phyloP scores from a whole-genome alignment of 352 stramenopile genomes.

The Saprolegnia diclina region DNA sequence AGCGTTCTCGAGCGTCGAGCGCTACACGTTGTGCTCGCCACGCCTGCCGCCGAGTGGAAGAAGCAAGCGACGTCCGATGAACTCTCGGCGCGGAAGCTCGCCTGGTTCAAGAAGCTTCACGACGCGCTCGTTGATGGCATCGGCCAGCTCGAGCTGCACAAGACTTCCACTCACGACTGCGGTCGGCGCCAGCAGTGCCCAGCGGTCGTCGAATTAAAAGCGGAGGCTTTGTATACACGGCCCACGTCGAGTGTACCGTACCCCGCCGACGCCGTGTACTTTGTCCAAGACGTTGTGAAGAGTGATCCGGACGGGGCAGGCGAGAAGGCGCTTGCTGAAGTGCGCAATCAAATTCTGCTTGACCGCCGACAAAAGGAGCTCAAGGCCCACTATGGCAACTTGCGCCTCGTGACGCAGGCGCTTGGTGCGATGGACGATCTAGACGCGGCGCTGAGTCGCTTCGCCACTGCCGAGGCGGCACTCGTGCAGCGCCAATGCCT shows the following conservation, averaged over 20 bases:
- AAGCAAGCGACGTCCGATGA: slow-evolving; percentile 71
- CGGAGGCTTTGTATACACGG: slow-evolving; percentile 45
- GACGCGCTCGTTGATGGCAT: slow-evolving; percentile 38
- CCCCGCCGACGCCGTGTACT: slow-evolving; percentile 33
- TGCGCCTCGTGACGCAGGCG: slow-evolving; percentile 47
- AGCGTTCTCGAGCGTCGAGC: slow-evolving; percentile 82
- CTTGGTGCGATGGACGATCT: slow-evolving; percentile 57
- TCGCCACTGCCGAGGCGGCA: slow-evolving; percentile 36
- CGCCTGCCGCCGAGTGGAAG: slow-evolving; percentile 56
- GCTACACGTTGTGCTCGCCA: slow-evolving; percentile 65
- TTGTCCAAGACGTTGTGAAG: slow-evolving; percentile 58
- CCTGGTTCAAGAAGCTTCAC: slow-evolving; percentile 79
- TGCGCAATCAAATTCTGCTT: slow-evolving; percentile 40
- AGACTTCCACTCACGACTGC: slow-evolving; percentile 25
- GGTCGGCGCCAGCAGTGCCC: slow-evolving; percentile 34
- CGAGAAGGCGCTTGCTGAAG: slow-evolving; percentile 55
- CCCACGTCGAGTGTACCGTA: neutral
- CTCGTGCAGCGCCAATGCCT: neutral
- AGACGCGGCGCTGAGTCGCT: slow-evolving; percentile 39
- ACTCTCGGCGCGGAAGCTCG: slow-evolving; percentile 68
- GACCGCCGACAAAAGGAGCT: slow-evolving; percentile 46
- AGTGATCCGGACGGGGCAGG: slow-evolving; percentile 56
- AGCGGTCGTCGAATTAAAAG: slow-evolving; percentile 39
- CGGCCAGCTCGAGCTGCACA: neutral
- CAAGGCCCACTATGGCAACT: slow-evolving; percentile 56